These are phyloP conservation scores for Cutaneotrichosporon sp. DNA, from an alignment of 1,284 basidiomycete genomes.

Conservation along the genomic window DNA sequence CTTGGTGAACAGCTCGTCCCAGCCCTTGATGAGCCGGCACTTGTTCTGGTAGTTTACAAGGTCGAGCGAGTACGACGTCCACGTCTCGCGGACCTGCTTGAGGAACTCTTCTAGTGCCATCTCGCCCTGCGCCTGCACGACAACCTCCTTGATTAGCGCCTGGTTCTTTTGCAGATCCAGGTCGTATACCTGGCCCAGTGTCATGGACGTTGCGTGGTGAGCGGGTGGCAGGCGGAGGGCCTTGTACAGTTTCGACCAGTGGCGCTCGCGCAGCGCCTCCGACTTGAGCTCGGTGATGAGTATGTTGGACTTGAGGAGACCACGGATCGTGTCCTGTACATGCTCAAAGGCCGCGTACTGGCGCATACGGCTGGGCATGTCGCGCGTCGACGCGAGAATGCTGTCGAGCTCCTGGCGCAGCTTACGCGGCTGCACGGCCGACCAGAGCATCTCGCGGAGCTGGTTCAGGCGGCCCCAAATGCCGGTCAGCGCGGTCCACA, in stretches of 20 bases:
- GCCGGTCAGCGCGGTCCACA: slow-evolving; percentile 97
- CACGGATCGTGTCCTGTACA: slow-evolving; percentile 84
- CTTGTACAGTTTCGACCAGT: slow-evolving; percentile 98
- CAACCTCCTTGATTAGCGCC: slow-evolving; percentile 81
- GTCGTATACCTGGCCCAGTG: slow-evolving; percentile 94
- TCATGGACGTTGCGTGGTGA: slow-evolving; percentile 73
- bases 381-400: slow-evolving; percentile 82
- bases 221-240: slow-evolving; percentile 63
- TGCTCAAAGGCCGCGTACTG: slow-evolving; percentile 99
- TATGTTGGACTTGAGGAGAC: slow-evolving; percentile 81
- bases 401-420: slow-evolving; percentile 88
- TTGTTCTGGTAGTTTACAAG: slow-evolving; percentile 99
- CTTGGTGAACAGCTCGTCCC: slow-evolving; percentile 97
- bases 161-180: slow-evolving; percentile 94
- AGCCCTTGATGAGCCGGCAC: slow-evolving; percentile 90
- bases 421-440: slow-evolving; percentile 84
- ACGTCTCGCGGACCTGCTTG: slow-evolving; percentile 91
- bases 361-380: slow-evolving; percentile 98
- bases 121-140: slow-evolving; percentile 97
- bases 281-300: slow-evolving; percentile 91
- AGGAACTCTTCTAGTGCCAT: slow-evolving; percentile 93
- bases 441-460: slow-evolving; percentile 82
- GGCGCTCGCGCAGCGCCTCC: slow-evolving; percentile 93
- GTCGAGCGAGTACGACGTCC: slow-evolving; percentile 93
- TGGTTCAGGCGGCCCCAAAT: slow-evolving; percentile 93